Evolutionary conservation across 805 yeast genomes (phyloP), one percentile per base, ranked within the genome.

Genomic region (Torulaspora gathmanii): DNA sequence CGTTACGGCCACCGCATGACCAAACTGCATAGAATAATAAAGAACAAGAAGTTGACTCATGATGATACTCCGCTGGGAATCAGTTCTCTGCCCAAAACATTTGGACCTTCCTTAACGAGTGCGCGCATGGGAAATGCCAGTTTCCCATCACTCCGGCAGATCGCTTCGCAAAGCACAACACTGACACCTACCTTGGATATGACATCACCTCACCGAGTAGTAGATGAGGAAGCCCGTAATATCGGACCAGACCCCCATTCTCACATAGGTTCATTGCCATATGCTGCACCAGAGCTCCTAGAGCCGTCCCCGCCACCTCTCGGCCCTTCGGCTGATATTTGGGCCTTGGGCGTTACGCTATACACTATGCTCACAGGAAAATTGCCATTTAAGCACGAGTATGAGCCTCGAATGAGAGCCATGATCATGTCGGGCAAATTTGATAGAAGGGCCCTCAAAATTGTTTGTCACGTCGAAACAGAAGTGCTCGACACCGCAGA

Each of bases 211-310:
- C 51, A 51, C 17, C 46, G 34, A 19, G 40, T 33, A 16, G 16
- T 42, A 1, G 47, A 37, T 25, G 33, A 33, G 5, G 23, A 16
- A 4, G 23, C 45, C 12, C 23, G 42, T 12, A 42, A 45, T 12
- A 33, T 50, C 26, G 54, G 49, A 8, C 54, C 57, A 10, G 54
- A 50, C 34, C 86, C 86, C 1, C 84, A 80, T 58, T 68, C 79
- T 17, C 83, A 82, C 54, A 85, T 87, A 39, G 98, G 98, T 0
- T 89, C 96, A 1, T 70, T 90, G 26, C 96, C 97, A 0, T 90
- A 88, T 62, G 95, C 96, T 0, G 78, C 95, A 0, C 98, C 98
- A 0, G 96, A 90, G 60, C 70, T 88, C 13, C 67, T 89, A 33
- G 68, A 70, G 33, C 82, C 85, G 1, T 71, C 72, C 35, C 86